These are phyloP conservation scores for Metschnikowia lochheadii DNA, from an alignment of 805 yeast species.

Conservation along the genomic window DNA sequence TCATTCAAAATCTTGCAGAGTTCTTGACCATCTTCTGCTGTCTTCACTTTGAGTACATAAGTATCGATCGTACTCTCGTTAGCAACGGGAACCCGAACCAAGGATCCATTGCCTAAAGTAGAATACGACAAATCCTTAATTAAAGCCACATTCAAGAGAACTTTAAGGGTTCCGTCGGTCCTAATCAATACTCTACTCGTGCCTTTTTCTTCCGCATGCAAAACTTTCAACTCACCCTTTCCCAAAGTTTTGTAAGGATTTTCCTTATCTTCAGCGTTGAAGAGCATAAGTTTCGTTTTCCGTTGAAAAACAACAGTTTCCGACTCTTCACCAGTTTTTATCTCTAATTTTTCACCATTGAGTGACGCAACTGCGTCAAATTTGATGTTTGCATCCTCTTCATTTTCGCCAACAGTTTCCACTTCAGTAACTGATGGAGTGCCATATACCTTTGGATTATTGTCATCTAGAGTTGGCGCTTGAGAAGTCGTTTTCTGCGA, in stretches of 20 bases:
- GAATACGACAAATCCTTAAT: conserved; percentile 56
- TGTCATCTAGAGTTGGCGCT: not conserved
- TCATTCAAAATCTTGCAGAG: conserved; percentile 36
- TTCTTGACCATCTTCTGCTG: conserved; percentile 60
- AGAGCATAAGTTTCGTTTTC: conserved; percentile 66
- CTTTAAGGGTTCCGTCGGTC: conserved; percentile 84
- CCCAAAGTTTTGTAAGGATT: conserved; percentile 62
- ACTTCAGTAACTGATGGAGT: not conserved
- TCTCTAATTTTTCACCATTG: conserved; percentile 44
- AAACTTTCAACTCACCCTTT: conserved; percentile 74
- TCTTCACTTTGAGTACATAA: conserved; percentile 72
- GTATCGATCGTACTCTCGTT: conserved; percentile 52
- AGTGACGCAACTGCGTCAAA: conserved; percentile 35
- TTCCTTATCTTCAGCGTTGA: conserved; percentile 46
- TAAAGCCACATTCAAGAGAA: conserved; percentile 65
- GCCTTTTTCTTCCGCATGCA: conserved; percentile 54
- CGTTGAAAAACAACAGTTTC: conserved; percentile 63
- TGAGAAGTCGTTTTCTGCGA: not conserved
- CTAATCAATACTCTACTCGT: conserved; percentile 74
- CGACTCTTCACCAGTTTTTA: conserved; percentile 71
- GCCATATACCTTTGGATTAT: not conserved
- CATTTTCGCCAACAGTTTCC: conserved; percentile 22
- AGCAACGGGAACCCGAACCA: conserved; percentile 64
- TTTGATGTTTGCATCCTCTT: conserved; percentile 40
- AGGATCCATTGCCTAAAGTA: conserved; percentile 58